A percentile compares a stretch with the other conserved stretches of the same genome.
These are phyloP conservation scores for Penstemon eatonii DNA, from an alignment of 257 asterid species.

Conservation along the genomic window DNA sequence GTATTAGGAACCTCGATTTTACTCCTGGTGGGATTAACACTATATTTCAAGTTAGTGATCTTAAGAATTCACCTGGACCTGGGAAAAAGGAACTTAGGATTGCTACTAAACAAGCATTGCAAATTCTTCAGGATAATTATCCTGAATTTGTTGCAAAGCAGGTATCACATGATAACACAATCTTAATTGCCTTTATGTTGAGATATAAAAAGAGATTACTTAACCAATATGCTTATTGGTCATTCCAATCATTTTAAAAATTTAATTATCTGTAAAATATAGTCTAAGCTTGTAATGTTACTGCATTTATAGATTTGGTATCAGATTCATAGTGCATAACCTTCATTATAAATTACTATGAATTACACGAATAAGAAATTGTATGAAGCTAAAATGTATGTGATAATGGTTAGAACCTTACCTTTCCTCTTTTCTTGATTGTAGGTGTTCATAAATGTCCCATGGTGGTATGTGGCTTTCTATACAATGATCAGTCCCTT, in stretches of 20 bases:
- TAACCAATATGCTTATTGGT: neutral
- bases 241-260: constrained; percentile 1
- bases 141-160: constrained; percentile 92
- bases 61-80: constrained; percentile 85
- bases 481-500: constrained; percentile 88
- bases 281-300: neutral
- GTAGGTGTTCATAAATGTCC: constrained; percentile 90
- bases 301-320: neutral
- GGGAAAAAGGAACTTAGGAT: constrained; percentile 71
- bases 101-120: constrained; percentile 82
- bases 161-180: constrained; percentile 39
- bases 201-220: neutral
- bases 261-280: neutral
- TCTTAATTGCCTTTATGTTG: neutral
- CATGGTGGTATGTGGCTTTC: constrained; percentile 98
- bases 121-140: constrained; percentile 89
- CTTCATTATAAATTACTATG: neutral
- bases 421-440: constrained; percentile 18
- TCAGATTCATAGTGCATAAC: neutral
- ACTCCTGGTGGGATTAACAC: constrained; percentile 76
- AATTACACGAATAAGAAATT: neutral
- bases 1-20: constrained; percentile 70
- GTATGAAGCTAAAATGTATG: neutral
- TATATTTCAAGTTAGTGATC: constrained; percentile 80
- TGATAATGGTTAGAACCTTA: neutral